Evolutionary conservation across 2,329 filamentous ascomycete species (phyloP).

Genomic region (Aquanectria penicillioides): DNA sequence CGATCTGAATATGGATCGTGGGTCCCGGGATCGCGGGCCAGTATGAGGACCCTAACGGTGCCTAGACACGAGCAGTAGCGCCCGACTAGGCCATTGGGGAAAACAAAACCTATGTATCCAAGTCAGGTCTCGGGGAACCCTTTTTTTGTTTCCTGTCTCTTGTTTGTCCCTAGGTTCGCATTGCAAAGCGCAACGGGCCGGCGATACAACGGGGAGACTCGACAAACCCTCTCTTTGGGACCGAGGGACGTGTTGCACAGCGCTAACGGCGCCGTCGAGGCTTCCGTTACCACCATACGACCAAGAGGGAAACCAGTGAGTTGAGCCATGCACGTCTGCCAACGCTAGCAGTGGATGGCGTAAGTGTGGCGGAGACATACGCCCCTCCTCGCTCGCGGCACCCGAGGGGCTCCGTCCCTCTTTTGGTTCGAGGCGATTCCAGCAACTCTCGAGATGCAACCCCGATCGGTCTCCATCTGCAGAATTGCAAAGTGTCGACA

Average conservation of each 20-base stretch:
- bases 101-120: no score
- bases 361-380: slow-evolving; percentile 29
- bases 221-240: not conserved
- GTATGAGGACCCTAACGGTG: slow-evolving; percentile 34
- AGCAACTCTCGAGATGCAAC: slow-evolving; percentile 8
- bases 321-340: slow-evolving; percentile 15
- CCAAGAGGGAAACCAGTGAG: slow-evolving; percentile 14
- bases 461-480: slow-evolving; percentile 11
- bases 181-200: slow-evolving; percentile 19
- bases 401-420: not conserved
- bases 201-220: slow-evolving; percentile 14
- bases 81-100: no score
- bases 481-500: slow-evolving; percentile 1
- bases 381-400: slow-evolving; percentile 2
- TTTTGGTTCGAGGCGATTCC: slow-evolving; percentile 13
- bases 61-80: slow-evolving; percentile 26
- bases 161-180: no score
- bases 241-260: not conserved
- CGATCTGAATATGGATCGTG: slow-evolving; percentile 34
- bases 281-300: not conserved
- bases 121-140: no score
- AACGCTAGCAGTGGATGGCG: slow-evolving; percentile 27
- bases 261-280: slow-evolving; percentile 27
- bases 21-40: slow-evolving; percentile 37
- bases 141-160: no score